These are phyloP conservation scores for Astrocystis sublimbata DNA, from an alignment of 495 filamentous ascomycete species.

Conservation along the genomic window DNA sequence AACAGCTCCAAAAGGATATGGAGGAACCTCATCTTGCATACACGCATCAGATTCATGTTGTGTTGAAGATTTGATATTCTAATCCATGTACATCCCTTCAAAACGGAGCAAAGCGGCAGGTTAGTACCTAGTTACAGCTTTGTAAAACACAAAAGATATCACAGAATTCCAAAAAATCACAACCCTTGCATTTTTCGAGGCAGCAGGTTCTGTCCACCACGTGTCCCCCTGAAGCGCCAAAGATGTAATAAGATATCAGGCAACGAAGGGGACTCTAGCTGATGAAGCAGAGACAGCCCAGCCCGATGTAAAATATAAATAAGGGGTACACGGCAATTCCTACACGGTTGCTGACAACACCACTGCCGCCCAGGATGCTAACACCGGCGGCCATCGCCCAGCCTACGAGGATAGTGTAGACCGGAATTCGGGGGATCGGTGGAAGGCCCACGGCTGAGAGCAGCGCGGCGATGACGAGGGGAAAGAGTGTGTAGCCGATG, in stretches of 20 bases:
- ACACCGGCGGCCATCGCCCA: conserved; percentile 96
- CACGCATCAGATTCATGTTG: too few relatives aligned
- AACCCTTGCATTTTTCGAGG: too few relatives aligned
- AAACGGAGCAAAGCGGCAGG: too few relatives aligned
- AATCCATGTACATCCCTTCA: too few relatives aligned
- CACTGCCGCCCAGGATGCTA: conserved; percentile 93
- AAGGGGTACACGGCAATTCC: conserved; percentile 93
- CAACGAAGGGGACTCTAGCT: conserved; percentile 56
- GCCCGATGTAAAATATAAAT: conserved; percentile 90
- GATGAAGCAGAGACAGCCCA: conserved; percentile 95
- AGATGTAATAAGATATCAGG: not conserved
- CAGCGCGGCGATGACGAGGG: conserved; percentile 90
- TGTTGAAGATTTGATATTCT: too few relatives aligned
- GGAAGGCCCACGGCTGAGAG: conserved; percentile 79
- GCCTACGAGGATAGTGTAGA: conserved; percentile 81
- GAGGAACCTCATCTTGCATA: too few relatives aligned
- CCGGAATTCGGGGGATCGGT: conserved; percentile 78
- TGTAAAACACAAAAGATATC: too few relatives aligned
- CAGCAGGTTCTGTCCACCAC: too few relatives aligned
- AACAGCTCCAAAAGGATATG: too few relatives aligned
- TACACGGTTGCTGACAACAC: conserved; percentile 91
- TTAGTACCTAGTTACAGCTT: too few relatives aligned
- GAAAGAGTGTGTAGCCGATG: conserved; percentile 98
- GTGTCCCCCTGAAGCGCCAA: not conserved
- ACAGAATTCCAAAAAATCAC: too few relatives aligned